Percentiles rank a stretch among this genome's conserved stretches.
These are phyloP conservation scores for Thermomucor indicae-seudaticae DNA, from an alignment of 371 early-diverging fungal genomes.

Conservation along the genomic window DNA sequence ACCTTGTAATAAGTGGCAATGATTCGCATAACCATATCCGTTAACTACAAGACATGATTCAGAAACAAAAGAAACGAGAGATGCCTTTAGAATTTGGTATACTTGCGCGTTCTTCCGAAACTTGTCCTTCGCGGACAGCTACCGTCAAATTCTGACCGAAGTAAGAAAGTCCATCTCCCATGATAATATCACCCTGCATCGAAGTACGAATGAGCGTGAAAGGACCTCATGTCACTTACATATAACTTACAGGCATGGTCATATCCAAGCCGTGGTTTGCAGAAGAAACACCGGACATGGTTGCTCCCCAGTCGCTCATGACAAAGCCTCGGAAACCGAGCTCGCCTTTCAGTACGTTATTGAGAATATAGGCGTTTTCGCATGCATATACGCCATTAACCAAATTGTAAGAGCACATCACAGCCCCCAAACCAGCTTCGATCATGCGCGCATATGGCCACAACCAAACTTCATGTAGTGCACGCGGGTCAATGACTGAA, in stretches of 20 bases:
- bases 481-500: conserved; percentile 39
- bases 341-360: conserved; percentile 31
- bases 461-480: conserved; percentile 50
- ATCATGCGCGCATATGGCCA: conserved; percentile 43
- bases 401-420: conserved; percentile 50
- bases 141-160: conserved; percentile 31
- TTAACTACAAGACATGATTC: conserved; percentile 9
- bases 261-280: conserved; percentile 43
- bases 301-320: conserved; percentile 26
- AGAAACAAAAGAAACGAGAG: not conserved
- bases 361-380: conserved; percentile 31
- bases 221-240: not conserved
- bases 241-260: conserved; percentile 47
- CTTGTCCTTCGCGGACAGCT: conserved; percentile 22
- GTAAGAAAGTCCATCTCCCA: conserved; percentile 18
- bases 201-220: not conserved
- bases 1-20: conserved; percentile 52
- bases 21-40: conserved; percentile 56
- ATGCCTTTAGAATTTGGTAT: not conserved
- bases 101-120: conserved; percentile 19
- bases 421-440: conserved; percentile 41
- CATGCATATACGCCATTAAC: conserved; percentile 37
- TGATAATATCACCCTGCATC: conserved; percentile 23
- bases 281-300: conserved; percentile 15
- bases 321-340: conserved; percentile 31